Evolutionary conservation across 176 grass and related monocot genomes (phyloP).

Genomic region (Poa annua): DNA sequence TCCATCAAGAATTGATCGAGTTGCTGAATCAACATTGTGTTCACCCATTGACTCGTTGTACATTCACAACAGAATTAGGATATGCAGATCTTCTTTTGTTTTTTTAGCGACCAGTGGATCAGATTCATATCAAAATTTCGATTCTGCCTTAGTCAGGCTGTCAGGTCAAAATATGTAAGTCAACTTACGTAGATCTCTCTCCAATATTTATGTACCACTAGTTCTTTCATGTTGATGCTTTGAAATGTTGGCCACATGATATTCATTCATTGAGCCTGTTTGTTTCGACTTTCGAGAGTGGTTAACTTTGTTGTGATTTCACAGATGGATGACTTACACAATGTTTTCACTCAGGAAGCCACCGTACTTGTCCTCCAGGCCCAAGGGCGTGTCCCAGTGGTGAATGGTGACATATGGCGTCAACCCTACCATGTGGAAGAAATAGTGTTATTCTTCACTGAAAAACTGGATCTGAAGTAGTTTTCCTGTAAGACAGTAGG

Average conservation of each 20-base stretch:
- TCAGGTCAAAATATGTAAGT: neutral
- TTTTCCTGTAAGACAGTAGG: too few species aligned
- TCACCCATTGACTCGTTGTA: neutral
- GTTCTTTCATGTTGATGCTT: neutral
- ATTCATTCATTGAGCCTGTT: neutral
- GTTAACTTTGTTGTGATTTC: neutral
- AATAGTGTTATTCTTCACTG: neutral
- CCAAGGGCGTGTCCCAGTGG: conserved; percentile 78
- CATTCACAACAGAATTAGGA: neutral
- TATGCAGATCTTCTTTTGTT: neutral
- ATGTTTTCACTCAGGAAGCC: conserved; percentile 72
- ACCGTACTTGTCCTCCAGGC: conserved; percentile 66
- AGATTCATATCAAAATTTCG: neutral
- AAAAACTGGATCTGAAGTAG: neutral
- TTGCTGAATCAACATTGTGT: neutral
- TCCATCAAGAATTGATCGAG: neutral
- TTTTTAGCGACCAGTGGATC: neutral
- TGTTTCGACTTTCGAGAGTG: too few species aligned
- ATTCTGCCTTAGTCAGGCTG: neutral
- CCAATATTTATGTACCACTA: neutral
- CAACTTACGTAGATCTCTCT: neutral
- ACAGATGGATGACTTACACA: conserved; percentile 39
- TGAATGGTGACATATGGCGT: conserved; percentile 69
- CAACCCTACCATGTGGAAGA: conserved; percentile 45
- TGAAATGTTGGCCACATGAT: neutral